Conservation (phyloP, 139 green algal species). For the Volvox reticuliferus region DNA sequence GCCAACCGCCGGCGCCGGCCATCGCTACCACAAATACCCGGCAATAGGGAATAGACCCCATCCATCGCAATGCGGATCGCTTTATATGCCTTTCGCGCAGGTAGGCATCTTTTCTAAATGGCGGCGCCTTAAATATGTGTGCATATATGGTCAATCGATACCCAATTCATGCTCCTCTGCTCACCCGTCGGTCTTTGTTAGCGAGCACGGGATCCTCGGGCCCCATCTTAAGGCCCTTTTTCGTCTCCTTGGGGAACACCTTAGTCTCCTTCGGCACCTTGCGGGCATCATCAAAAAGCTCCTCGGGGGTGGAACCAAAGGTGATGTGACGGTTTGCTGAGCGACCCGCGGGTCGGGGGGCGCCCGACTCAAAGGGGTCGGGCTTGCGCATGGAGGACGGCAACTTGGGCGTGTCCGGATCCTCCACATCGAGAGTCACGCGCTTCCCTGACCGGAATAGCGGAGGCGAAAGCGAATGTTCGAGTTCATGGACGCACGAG, state of each 20-base stretch:
- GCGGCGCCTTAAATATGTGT: too few relatives aligned
- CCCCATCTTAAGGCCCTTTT: conserved; percentile 43
- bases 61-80: too few relatives aligned
- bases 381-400: conserved; percentile 50
- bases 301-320: conserved; percentile 14
- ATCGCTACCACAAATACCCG: too few relatives aligned
- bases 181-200: conserved; percentile 23
- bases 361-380: conserved; percentile 12
- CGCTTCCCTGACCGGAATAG: conserved; percentile 16
- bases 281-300: conserved; percentile 47
- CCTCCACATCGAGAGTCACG: conserved; percentile 54
- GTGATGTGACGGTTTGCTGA: conserved; percentile 54
- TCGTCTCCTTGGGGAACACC: conserved; percentile 52
- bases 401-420: conserved; percentile 57
- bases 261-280: conserved; percentile 60
- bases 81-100: too few relatives aligned
- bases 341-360: not conserved
- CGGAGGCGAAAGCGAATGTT: not conserved
- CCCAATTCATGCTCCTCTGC: not conserved
- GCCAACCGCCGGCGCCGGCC: too few relatives aligned
- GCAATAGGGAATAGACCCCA: too few relatives aligned
- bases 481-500: too few relatives aligned
- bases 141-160: too few relatives aligned
- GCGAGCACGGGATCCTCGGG: not conserved
- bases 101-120: too few relatives aligned